Base-by-base conservation (phyloP, 441 rosid species). In the Arabidopsis hybrid region DNA sequence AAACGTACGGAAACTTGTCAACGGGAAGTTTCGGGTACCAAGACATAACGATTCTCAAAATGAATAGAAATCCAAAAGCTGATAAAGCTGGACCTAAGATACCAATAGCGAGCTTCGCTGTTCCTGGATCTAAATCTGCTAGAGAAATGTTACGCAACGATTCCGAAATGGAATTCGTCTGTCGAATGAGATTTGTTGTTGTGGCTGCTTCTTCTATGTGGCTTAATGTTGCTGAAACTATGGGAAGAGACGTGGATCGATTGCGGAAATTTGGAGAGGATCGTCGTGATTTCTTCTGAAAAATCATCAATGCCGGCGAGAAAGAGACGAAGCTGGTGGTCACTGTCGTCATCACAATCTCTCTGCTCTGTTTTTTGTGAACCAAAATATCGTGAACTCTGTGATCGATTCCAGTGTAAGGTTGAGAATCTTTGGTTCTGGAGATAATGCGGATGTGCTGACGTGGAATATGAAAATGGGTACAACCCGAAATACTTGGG, bases 21-120 rank as follows among this genome's bases (percentile, higher is more conserved):
- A 88, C 93, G 0, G 97, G 99, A 71, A 95, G 91, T 78, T 88
- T 92, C 0, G 97, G 99, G 73, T 95, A 95, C 97, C 99, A 95
- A 11, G 97, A 92, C 99, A 95, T 95, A 10, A 95, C 80, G 42
- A 92, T 89, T 65, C 97, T 89, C 84, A 85, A 3, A 8, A 95
- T 82, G 32, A 95, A 95, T 0, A 92, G 78, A 84, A 91, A 89
- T 1, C 83, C 83, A 76, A 95, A 91, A 21, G 85, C 90, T 1
- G 97, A 89, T 67, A 90, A 86, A 13, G 85, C 77, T 0, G 97
- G 97, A 35, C 99, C 91, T 56, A 92, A 72, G 49, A 90, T 73
- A 21, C 90, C 82, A 18, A 91, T 85, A 6, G 89, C 91, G 11
- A 89, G 63, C 83, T 92, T 94, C 0, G 94, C 97, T 0, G 91